phyloP scores from a whole-genome alignment of 202 grass and related monocot species.

The Zoysia matrella region DNA sequence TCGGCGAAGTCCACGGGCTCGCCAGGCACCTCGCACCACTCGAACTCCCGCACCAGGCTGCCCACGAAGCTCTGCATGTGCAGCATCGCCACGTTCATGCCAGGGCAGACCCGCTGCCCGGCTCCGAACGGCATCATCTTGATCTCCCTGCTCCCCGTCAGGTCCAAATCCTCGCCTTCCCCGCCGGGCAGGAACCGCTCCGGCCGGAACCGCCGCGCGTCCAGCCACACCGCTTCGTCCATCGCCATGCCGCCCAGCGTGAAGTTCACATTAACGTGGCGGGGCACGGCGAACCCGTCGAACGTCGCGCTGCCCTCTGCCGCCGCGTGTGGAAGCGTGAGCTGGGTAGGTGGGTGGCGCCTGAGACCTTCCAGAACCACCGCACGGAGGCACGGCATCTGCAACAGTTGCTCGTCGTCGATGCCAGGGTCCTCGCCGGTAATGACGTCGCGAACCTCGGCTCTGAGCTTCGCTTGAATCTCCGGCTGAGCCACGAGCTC shows the following conservation, averaged over 20 bases:
- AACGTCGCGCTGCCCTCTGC: not conserved
- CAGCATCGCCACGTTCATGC: constrained; percentile 65
- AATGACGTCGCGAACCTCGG: not conserved
- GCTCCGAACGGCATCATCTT: constrained; percentile 94
- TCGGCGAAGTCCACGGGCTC: constrained; percentile 68
- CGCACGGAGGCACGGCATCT: constrained; percentile 7
- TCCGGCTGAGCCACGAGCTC: not conserved
- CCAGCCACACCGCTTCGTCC: constrained; percentile 57
- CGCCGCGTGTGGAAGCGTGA: constrained; percentile 43
- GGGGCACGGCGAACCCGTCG: constrained; percentile 64
- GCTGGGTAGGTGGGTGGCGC: constrained; percentile 38
- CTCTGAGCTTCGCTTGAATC: not conserved
- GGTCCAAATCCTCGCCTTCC: constrained; percentile 68
- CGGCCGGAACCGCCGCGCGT: constrained; percentile 64
- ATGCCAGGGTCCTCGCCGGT: not conserved
- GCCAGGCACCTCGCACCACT: constrained; percentile 58
- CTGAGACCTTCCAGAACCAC: constrained; percentile 44
- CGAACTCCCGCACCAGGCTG: constrained; percentile 67
- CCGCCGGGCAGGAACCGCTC: constrained; percentile 71
- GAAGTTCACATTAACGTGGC: constrained; percentile 52
- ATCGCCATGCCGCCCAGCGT: constrained; percentile 56
- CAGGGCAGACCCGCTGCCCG: constrained; percentile 73
- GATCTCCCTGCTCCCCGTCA: constrained; percentile 78
- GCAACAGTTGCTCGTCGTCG: not conserved
- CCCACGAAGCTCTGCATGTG: constrained; percentile 76